Base-by-base conservation (phyloP, 225 moss, liverwort and hornwort species). In the Takakia lepidozioides region DNA sequence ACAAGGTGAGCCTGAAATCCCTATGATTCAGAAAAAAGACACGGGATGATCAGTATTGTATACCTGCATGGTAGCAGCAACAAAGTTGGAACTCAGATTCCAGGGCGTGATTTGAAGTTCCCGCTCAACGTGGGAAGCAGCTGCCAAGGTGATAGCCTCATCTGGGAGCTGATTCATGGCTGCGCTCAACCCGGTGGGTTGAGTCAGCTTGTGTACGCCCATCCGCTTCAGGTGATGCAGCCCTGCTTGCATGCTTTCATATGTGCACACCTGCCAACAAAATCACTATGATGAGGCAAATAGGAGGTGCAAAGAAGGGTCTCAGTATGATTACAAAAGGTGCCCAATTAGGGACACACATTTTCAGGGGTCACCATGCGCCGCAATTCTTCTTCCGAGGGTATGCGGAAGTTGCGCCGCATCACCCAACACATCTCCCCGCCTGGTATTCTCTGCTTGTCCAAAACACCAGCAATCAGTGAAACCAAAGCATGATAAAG, bases 231-330 rank as follows among this genome's bases (percentile, higher is more conserved):
- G 67, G 60, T 91, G 98, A 74, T 98, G 81, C 16, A 78, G 61
- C 40, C 98, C 98, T 56, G 98, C 98, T 76, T 98, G 98, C 98
- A 98, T 98, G 63, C 98, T 98, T 58, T 98, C 98, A 38, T 91
- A 98, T 25, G 91, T 72, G 70, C 98, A 98, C n/a, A 87, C 87
- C 87, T 87, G 46, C 49, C 39, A 42, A 13, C 38, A 46, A 57
- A 46, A 0, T 13, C 6, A 57, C 35, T n/a, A n/a, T n/a, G n/a
- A n/a, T n/a, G n/a, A n/a, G n/a, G n/a, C n/a, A n/a, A n/a, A n/a
- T n/a, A n/a, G n/a, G n/a, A n/a, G n/a, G n/a, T n/a, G n/a, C n/a
- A n/a, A n/a, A n/a, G n/a, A n/a, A n/a, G n/a, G n/a, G n/a, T n/a
- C n/a, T n/a, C n/a, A n/a, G n/a, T n/a, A n/a, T n/a, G n/a, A n/a